phyloP scores from a whole-genome alignment of 2,329 filamentous ascomycete species.

The Byssothecium circinans region DNA sequence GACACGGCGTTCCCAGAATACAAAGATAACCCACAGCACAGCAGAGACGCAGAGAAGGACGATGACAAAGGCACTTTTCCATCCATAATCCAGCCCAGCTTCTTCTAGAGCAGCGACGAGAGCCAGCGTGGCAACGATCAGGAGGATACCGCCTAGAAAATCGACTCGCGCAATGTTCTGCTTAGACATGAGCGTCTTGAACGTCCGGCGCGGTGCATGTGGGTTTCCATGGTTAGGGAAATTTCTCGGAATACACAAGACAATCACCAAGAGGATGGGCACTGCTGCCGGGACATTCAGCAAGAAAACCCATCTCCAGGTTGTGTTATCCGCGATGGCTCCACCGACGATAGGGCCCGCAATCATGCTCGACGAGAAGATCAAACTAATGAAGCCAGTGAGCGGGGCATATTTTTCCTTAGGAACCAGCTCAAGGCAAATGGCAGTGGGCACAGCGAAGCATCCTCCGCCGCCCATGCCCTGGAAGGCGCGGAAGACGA shows the following conservation, averaged over 20 bases:
- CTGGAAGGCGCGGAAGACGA: conserved; percentile 37
- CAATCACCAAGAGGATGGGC: neutral
- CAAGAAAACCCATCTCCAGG: conserved; percentile 40
- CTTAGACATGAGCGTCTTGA: neutral
- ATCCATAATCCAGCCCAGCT: conserved; percentile 2
- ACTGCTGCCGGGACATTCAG: neutral
- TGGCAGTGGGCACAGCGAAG: neutral
- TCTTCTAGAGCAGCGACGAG: conserved; percentile 6
- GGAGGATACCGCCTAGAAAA: conserved; percentile 4
- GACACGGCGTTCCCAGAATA: conserved; percentile 5
- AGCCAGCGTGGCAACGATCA: conserved; percentile 3
- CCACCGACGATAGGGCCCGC: conserved; percentile 44
- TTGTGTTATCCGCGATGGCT: conserved; percentile 33
- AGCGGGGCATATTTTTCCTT: neutral
- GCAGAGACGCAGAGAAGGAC: conserved; percentile 4
- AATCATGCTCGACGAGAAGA: conserved; percentile 24
- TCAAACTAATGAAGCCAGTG: neutral
- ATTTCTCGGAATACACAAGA: neutral
- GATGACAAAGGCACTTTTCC: conserved; percentile 5
- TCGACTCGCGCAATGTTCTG: conserved; percentile 1
- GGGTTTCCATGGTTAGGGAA: conserved; percentile 2
- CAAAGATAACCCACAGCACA: conserved; percentile 7
- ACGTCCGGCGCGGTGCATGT: neutral
- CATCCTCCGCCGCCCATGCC: conserved; percentile 36
- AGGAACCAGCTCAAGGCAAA: neutral